Percentiles rank a stretch among this genome's conserved stretches.
Conservation (phyloP, 805 yeast genomes). For the Candida berthetii region DNA sequence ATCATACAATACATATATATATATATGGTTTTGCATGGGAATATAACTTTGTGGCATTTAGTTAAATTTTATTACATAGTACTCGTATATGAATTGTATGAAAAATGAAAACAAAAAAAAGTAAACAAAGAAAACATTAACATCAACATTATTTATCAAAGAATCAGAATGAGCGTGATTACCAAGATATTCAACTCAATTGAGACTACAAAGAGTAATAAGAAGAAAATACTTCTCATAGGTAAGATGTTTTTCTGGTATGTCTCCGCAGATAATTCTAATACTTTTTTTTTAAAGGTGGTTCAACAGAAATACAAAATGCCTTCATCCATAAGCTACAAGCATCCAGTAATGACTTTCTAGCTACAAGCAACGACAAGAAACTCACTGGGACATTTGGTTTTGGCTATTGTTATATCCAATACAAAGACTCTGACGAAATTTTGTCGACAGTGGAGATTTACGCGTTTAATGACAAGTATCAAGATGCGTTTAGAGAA, state of each 20-base stretch:
- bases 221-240: background rate
- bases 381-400: background rate
- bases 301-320: background rate
- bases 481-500: background rate
- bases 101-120: no score
- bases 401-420: background rate
- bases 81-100: no score
- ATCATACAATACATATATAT: no score
- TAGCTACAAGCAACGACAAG: background rate
- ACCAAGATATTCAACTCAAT: background rate
- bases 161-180: background rate
- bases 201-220: background rate
- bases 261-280: no score
- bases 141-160: background rate
- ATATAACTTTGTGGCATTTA: no score
- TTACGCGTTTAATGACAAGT: background rate
- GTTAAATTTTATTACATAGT: no score
- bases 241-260: no score
- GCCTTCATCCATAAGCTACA: background rate
- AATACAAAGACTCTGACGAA: background rate
- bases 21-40: no score
- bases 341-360: background rate
- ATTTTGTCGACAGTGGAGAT: background rate
- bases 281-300: background rate
- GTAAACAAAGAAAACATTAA: background rate